Evolutionary conservation across 164 flowering plant species (phyloP), one percentile per base, ranked within the genome.

Genomic region (Taxillus chinensis): DNA sequence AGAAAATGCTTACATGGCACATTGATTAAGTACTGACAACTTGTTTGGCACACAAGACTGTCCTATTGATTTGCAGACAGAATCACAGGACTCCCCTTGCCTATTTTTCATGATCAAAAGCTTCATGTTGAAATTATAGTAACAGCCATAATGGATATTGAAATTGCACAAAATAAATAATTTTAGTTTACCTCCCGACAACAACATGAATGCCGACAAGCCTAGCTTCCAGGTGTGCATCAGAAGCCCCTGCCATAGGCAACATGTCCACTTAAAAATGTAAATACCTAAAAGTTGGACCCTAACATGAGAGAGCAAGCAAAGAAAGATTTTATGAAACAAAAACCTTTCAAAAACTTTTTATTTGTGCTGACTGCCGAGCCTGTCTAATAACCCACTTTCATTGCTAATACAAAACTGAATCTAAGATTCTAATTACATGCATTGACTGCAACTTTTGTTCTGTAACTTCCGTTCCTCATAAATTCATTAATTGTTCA

Each of bases 81-180:
- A 79, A 68, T 83, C 86, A 67, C 97, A 93, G 10, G 97, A 86
- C 71, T 90, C 91, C 12, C 97, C 97, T 79, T 87, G 96, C 76
- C 97, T 90, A 39, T 61, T 48, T 62, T 13, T 48, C 66, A 67
- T 5, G 49, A 27, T 27, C 27, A 27, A 27, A 27, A 27, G 27
- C 27, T 27, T 27, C 0, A 27, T 27, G 27, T 27, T 27, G 27
- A 27, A 27, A 27, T 0, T 27, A 27, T 27, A 27, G 27, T 27
- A 27, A 27, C 27, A 27, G 27, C 27, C 0, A 27, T 27, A 27
- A 27, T 27, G 27, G 27, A 27, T 27, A 0, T 45, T 45, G 27
- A 39, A 48, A 9, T 16, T 55, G 37, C 10, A 55, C 7, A 42
- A 14, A 41, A 53, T 15, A 7, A 10, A 46, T 39, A n/a, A 58